A percentile compares a stretch with the other conserved stretches of the same genome.
These are phyloP conservation scores for Claviceps africana DNA, from an alignment of 2,329 filamentous ascomycete species.

Conservation along the genomic window DNA sequence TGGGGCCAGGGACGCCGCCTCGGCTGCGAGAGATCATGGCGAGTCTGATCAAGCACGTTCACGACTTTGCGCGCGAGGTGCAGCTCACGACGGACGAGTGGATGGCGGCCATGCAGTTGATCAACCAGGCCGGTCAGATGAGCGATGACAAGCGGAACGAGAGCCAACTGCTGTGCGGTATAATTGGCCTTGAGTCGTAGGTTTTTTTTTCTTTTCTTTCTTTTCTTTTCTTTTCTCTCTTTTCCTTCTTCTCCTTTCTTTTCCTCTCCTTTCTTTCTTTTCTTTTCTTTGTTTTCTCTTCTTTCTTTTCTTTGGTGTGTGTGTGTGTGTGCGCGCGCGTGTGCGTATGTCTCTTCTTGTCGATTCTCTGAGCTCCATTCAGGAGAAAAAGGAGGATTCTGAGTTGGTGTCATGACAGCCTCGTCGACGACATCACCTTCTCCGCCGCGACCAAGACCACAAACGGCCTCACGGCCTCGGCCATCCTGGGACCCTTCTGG, in stretches of 20 bases:
- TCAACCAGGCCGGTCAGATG: conserved; percentile 51
- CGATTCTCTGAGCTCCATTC: no score
- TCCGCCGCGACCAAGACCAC: conserved; percentile 32
- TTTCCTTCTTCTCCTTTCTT: not conserved
- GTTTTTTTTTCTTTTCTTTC: conserved; percentile 7
- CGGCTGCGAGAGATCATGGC: conserved; percentile 55
- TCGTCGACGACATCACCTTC: conserved; percentile 72
- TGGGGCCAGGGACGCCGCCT: conserved; percentile 56
- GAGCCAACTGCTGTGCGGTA: conserved; percentile 56
- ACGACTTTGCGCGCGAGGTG: conserved; percentile 70
- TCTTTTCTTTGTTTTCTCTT: no score
- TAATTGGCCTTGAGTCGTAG: conserved; percentile 58
- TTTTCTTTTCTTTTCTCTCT: not conserved
- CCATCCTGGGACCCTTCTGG: conserved; percentile 80
- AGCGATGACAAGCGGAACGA: conserved; percentile 58
- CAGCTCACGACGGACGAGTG: conserved; percentile 71
- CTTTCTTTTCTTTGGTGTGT: no score
- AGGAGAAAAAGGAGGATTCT: no score
- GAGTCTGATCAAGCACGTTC: conserved; percentile 57
- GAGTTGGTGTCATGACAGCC: no score
- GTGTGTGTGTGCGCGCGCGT: no score
- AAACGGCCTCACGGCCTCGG: conserved; percentile 50
- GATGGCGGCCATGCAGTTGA: conserved; percentile 52
- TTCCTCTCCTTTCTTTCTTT: no score
- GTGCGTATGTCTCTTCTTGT: no score